Conservation (phyloP, 768 basidiomycete species). For the Mycena haematopus region DNA sequence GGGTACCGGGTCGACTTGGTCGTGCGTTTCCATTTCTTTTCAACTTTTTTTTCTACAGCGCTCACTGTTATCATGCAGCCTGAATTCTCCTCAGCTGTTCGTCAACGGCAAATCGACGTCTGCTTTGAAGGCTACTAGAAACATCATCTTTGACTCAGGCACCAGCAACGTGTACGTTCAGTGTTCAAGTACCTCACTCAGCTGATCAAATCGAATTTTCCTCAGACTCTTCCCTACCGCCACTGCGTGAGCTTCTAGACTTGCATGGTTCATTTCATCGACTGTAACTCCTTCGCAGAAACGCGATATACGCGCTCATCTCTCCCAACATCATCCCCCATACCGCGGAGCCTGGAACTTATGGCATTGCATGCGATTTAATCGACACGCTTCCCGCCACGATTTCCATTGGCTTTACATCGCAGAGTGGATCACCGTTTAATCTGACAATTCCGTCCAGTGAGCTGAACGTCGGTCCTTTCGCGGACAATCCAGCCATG, state of each 20-base stretch:
- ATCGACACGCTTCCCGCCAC: slow-evolving; percentile 54
- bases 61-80: slow-evolving; percentile 5
- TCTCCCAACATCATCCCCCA: slow-evolving; percentile 63
- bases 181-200: too few species aligned
- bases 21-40: slow-evolving; percentile 22
- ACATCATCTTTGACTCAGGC: slow-evolving; percentile 63
- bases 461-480: slow-evolving; percentile 64
- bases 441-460: slow-evolving; percentile 63
- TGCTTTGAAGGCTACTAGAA: slow-evolving; percentile 45
- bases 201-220: neutral
- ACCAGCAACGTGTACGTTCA: slow-evolving; percentile 52
- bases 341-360: slow-evolving; percentile 57
- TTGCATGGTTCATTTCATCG: neutral
- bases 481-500: slow-evolving; percentile 48
- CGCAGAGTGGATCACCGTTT: slow-evolving; percentile 54
- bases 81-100: slow-evolving; percentile 50
- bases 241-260: slow-evolving; percentile 49
- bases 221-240: slow-evolving; percentile 49
- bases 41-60: neutral
- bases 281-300: slow-evolving; percentile 17
- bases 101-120: slow-evolving; percentile 61
- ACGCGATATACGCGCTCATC: slow-evolving; percentile 65
- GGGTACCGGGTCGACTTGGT: slow-evolving; percentile 48
- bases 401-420: slow-evolving; percentile 62
- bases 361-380: slow-evolving; percentile 57